Evolutionary conservation across 164 flowering plant genomes (phyloP), one percentile per base, ranked within the genome.

Genomic region (Nymphaea colorata): DNA sequence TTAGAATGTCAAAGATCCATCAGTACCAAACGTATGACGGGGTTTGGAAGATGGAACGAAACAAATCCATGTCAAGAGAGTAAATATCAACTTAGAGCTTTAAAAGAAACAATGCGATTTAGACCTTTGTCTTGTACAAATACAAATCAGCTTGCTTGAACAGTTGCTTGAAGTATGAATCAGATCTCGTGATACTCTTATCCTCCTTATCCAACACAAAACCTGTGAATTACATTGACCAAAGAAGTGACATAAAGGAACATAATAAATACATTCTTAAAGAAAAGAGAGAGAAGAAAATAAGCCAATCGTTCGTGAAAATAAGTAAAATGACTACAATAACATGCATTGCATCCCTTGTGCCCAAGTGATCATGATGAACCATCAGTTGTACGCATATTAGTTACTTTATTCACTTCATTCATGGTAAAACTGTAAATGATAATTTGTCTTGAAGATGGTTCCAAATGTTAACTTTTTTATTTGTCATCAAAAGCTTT

Each of bases 121-220:
- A 7, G 10, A 93, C 98, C 98, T 83, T 90, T 45, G 81, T 70
- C 77, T 80, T 88, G 76, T 77, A 85, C 43, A 94, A 71, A 78
- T 94, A 85, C 69, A 94, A 71, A 3, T 96, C 97, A 75, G 91
- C 85, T 62, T 66, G 85, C 42, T 65, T 65, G 74, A 94, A 91
- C 59, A 94, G 89, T 76, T 91, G 86, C 81, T 86, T 91, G 79
- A 89, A 94, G 79, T 94, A 94, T 66, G 66, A 66, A 76, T 94
- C 96, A 41, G 99, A 94, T 75, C 99, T 84, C 3, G 97, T 94
- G 68, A 94, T 74, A 79, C 99, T 94, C 53, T 79, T 77, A 73
- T 94, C 97, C 61, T 87, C 89, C 42, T 90, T 88, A 75, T 94
- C 99, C 80, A 91, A 74, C 64, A 94, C 93, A 81, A 94, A 94